Evolutionary conservation across 345 rosid genomes (phyloP).

Genomic region (Ceriops decandra): DNA sequence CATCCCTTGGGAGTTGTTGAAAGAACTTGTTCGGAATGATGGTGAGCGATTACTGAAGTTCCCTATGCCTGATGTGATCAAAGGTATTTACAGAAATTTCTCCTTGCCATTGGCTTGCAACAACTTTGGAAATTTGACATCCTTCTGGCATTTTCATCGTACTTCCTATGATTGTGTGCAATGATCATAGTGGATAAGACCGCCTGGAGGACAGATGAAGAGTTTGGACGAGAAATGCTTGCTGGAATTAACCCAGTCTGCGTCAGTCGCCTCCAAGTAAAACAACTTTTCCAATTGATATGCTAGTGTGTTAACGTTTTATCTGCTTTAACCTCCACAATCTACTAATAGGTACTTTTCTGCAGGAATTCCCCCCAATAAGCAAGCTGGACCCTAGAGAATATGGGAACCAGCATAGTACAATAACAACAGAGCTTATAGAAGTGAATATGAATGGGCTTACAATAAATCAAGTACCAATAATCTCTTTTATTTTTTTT

Average conservation of each 20-base stretch:
- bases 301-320: not conserved
- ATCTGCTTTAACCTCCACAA: slow-evolving; percentile 1
- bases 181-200: slow-evolving; percentile 42
- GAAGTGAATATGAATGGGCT: slow-evolving; percentile 62
- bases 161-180: not conserved
- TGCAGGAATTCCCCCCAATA: slow-evolving; percentile 73
- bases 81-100: slow-evolving; percentile 39
- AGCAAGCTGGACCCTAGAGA: slow-evolving; percentile 55
- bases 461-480: slow-evolving; percentile 45
- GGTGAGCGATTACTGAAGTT: slow-evolving; percentile 70
- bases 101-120: not conserved
- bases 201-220: slow-evolving; percentile 75
- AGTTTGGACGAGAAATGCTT: slow-evolving; percentile 66
- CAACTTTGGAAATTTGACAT: not conserved
- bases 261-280: slow-evolving; percentile 49
- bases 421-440: slow-evolving; percentile 48
- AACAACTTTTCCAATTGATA: not conserved
- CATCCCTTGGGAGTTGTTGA: slow-evolving; percentile 84
- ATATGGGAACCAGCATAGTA: slow-evolving; percentile 67
- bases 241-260: slow-evolving; percentile 66
- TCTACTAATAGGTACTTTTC: not conserved
- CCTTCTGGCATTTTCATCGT: not conserved
- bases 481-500: not conserved
- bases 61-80: slow-evolving; percentile 80
- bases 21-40: slow-evolving; percentile 74